A percentile compares a stretch with the other conserved stretches of the same genome.
These are phyloP conservation scores for Phytophthora citricola DNA, from an alignment of 352 stramenopile genomes.

Conservation along the genomic window DNA sequence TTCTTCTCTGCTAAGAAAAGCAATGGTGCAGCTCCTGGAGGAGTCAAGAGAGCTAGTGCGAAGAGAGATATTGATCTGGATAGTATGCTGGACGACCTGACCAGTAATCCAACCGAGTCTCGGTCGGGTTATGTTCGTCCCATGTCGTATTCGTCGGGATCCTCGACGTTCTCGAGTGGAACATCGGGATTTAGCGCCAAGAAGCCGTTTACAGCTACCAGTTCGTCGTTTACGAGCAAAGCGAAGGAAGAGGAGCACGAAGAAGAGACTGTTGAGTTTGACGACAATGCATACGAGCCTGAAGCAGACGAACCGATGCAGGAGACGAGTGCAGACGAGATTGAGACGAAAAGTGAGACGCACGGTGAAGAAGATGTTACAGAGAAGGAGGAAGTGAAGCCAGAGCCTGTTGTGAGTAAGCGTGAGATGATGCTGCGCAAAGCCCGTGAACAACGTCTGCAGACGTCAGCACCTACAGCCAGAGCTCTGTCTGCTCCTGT, in stretches of 20 bases:
- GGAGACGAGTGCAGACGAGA: constrained; percentile 35
- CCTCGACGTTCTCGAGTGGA: constrained; percentile 25
- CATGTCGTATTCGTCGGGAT: constrained; percentile 65
- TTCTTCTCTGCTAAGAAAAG: constrained; percentile 71
- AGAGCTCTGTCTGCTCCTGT: constrained; percentile 57
- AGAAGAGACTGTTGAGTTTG: constrained; percentile 36
- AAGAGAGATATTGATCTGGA: constrained; percentile 89
- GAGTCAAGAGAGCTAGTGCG: constrained; percentile 21
- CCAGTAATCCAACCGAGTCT: constrained; percentile 81
- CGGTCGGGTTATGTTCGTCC: constrained; percentile 55
- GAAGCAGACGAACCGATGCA: constrained; percentile 44
- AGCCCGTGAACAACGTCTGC: constrained; percentile 59
- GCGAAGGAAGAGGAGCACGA: constrained; percentile 26
- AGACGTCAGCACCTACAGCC: constrained; percentile 68
- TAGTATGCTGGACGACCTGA: constrained; percentile 87
- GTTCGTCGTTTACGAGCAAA: constrained; percentile 9
- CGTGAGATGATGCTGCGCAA: constrained; percentile 79
- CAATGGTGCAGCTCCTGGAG: constrained; percentile 30
- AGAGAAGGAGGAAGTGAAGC: constrained; percentile 19
- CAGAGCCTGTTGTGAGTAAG: constrained; percentile 57
- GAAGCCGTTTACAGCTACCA: constrained; percentile 20
- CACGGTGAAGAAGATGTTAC: neutral
- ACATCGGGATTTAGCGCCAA: constrained; percentile 29
- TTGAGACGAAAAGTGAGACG: neutral
- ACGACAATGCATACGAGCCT: constrained; percentile 43